Base-by-base conservation (phyloP, 2,329 filamentous ascomycete species). In the Thielaviopsis musarum region DNA sequence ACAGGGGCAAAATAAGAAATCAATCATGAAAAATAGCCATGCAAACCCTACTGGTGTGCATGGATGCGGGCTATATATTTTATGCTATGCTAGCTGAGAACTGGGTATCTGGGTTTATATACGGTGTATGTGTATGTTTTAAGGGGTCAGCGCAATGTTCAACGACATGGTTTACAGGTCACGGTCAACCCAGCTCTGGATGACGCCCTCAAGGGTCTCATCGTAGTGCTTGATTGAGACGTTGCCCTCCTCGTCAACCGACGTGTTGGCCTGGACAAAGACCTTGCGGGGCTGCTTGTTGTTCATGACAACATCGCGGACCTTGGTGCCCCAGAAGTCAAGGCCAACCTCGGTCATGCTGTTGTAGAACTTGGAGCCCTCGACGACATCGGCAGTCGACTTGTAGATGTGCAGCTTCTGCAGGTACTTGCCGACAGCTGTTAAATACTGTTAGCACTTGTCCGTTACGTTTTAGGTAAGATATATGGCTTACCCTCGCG, bases 341-440 rank as follows among this genome's bases (percentile, higher is more conserved):
- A 82, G 73, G 61, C 87, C 87, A 22, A 96, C 91, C 24, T 79
- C 75, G 7, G 91, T 95, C 77, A 95, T 91, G 30, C 85, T 79
- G 62, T 85, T 82, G 69, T 95, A 97, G 71, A 95, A 81, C 65
- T 81, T 80, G 64, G 79, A 83, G n/a, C 88, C 91, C 1, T 77
- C 79, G 65, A 85, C 79, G 19, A 91, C 78, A 69, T 97, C 89
- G 6, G 89, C 91, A 0, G 89, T 95, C 4, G 85, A 82, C 76
- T 96, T 96, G 77, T 88, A 96, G 64, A 96, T 78, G 71, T 96
- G 91, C 63, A 97, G 74, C 72, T 94, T 93, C 73, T 94, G 90
- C 56, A 97, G 76, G 69, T 94, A 95, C 57, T 83, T 80, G 66
- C 88, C 88, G 21, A 97, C 88, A 2, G 91, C 88, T 77, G 54